These are phyloP conservation scores for Phytophthora tubulina DNA, from an alignment of 352 stramenopile genomes.

Conservation along the genomic window DNA sequence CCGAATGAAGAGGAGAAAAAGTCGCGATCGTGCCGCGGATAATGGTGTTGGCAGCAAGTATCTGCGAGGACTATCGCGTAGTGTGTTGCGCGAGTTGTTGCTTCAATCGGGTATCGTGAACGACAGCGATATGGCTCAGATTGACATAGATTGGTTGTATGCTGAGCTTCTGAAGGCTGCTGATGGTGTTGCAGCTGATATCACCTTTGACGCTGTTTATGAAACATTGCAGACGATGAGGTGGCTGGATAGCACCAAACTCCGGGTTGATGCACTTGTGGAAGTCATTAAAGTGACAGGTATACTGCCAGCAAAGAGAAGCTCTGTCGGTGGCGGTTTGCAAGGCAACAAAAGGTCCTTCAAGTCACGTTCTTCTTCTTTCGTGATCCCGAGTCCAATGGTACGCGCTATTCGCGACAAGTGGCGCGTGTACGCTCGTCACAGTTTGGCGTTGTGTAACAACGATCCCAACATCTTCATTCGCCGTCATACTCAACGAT, in stretches of 20 bases:
- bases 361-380: conserved; percentile 6
- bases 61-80: conserved; percentile 50
- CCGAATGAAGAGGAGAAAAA: conserved; percentile 46
- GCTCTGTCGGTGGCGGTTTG: not conserved
- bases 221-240: conserved; percentile 36
- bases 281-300: conserved; percentile 10
- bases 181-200: conserved; percentile 34
- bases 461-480: conserved; percentile 71
- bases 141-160: conserved; percentile 61
- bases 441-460: conserved; percentile 50
- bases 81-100: conserved; percentile 50
- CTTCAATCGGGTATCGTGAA: conserved; percentile 48
- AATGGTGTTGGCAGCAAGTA: conserved; percentile 41
- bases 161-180: conserved; percentile 37
- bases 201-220: conserved; percentile 55
- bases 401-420: conserved; percentile 35
- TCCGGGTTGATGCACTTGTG: conserved; percentile 37
- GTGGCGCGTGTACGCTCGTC: conserved; percentile 48
- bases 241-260: conserved; percentile 45
- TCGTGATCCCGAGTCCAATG: conserved; percentile 3
- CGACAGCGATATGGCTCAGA: conserved; percentile 30
- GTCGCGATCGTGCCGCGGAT: conserved; percentile 7
- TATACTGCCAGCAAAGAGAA: not conserved
- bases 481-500: conserved; percentile 37
- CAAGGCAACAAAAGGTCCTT: not conserved